phyloP scores from a whole-genome alignment of 495 filamentous ascomycete genomes.

The Penicillium angulare region DNA sequence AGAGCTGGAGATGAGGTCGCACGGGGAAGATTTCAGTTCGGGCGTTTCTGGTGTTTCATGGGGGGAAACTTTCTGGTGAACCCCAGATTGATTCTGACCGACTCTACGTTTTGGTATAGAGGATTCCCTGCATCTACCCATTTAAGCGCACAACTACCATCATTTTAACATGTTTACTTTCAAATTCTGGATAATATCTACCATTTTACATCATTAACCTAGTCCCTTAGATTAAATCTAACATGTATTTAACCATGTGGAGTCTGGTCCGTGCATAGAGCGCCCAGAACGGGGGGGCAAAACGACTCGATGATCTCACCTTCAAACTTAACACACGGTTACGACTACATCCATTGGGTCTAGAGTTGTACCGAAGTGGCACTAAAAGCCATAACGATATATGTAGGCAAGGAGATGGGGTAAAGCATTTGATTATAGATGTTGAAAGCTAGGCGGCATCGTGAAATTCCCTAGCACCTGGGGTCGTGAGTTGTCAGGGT shows the following conservation, averaged over 20 bases:
- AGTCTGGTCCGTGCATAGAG: constrained; percentile 10
- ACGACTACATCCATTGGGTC: neutral
- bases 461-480: neutral
- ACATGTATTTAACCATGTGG: neutral
- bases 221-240: neutral
- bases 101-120: neutral
- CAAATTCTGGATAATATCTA: no score
- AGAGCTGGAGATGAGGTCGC: neutral
- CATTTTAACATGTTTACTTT: no score
- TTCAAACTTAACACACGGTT: neutral
- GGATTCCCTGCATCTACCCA: neutral
- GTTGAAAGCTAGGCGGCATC: constrained; percentile 2
- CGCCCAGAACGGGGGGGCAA: constrained; percentile 8
- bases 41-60: neutral
- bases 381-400: neutral
- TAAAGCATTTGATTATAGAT: constrained; percentile 14
- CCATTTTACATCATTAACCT: no score
- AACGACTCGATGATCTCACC: constrained; percentile 24
- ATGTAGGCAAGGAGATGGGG: no score
- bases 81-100: neutral
- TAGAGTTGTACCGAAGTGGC: neutral
- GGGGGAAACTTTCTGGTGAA: neutral
- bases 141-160: no score
- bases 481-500: no score
- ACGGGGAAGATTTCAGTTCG: constrained; percentile 1